These are phyloP conservation scores for Pyrenochaeta sp. DNA, from an alignment of 2,329 filamentous ascomycete species.

Conservation along the genomic window DNA sequence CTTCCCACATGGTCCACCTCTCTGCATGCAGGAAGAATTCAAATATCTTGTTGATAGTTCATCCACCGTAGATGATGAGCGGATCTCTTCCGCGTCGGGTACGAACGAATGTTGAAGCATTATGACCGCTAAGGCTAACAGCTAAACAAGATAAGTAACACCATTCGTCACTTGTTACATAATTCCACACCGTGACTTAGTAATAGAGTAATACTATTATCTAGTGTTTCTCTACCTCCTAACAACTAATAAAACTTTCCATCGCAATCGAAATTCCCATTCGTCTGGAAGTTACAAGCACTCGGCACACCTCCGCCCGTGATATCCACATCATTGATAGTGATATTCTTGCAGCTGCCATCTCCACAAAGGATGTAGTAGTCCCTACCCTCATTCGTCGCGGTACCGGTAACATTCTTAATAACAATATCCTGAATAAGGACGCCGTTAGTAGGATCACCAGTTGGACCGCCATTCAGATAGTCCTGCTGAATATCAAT, in stretches of 20 bases:
- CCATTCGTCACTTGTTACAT: too few species aligned
- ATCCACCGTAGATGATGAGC: too few species aligned
- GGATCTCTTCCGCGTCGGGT: too few species aligned
- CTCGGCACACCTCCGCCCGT: slow-evolving; percentile 42
- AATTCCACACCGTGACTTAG: too few species aligned
- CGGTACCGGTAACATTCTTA: slow-evolving; percentile 50
- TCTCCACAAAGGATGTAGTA: slow-evolving; percentile 64
- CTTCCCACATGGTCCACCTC: too few species aligned
- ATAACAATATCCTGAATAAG: slow-evolving; percentile 54
- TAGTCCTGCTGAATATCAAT: slow-evolving; percentile 40
- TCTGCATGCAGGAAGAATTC: too few species aligned
- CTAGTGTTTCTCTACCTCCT: too few species aligned
- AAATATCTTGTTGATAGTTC: too few species aligned
- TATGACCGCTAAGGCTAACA: too few species aligned
- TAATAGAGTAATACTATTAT: too few species aligned
- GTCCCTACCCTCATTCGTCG: slow-evolving; percentile 38
- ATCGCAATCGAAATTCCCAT: slow-evolving; percentile 38
- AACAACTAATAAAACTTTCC: slow-evolving; percentile 17
- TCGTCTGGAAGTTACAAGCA: slow-evolving; percentile 38
- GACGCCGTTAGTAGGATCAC: slow-evolving; percentile 53
- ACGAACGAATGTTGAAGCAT: too few species aligned
- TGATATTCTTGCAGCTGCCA: slow-evolving; percentile 61
- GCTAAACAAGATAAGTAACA: too few species aligned
- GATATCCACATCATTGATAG: slow-evolving; percentile 56
- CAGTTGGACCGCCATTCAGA: not conserved